Base-by-base conservation (phyloP, 2,329 filamentous ascomycete genomes). In the Botryotinia globosa region DNA sequence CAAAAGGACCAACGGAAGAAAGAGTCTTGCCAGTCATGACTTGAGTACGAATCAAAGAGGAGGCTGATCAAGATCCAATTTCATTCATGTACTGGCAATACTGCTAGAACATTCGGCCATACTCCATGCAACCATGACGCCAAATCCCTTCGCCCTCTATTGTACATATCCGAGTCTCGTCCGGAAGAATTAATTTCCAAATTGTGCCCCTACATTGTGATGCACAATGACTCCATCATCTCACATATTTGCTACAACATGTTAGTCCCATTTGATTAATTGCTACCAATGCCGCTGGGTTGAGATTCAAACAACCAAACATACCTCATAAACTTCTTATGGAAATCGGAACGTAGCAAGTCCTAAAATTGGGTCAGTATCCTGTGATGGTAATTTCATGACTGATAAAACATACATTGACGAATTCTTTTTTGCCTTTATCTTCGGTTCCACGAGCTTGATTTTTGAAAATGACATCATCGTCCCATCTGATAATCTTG, bases 401-500 rank as follows among this genome's bases (percentile, higher is more conserved):
- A 56, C 42, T 70, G 63, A 45, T 74, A 66, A 42, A 64, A 84
- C 90, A 84, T 82, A 93, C 94, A 81, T 99, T 99, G 82, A 99
- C 94, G 84, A 99, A 99, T 83, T 97, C 94, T 85, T 95, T 97
- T 85, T 92, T 94, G 75, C 91, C 90, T 85, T 91, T 94, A 75
- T 98, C 94, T 80, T 98, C 95, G 0, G 94, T 97, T 14, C 95
- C 96, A 73, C 96, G 88, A 48, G 95, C 96, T 84, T 99, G 96
- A 82, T 99, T 99, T 85, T 97, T 98, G 85, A 99, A 99, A 4
- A 99, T 94, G 20, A 99, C 96, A 81, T 99, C 96, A 79, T 99
- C 96, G 78, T 99, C 96, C 96, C 96, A 99, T 78, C 94, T 84
- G 18, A 32, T 6, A 32, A 56, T 42, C 12, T 68, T 29, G 37